Conservation (phyloP, 2,329 filamentous ascomycete species). For the Chaetomiaceae sp. region DNA sequence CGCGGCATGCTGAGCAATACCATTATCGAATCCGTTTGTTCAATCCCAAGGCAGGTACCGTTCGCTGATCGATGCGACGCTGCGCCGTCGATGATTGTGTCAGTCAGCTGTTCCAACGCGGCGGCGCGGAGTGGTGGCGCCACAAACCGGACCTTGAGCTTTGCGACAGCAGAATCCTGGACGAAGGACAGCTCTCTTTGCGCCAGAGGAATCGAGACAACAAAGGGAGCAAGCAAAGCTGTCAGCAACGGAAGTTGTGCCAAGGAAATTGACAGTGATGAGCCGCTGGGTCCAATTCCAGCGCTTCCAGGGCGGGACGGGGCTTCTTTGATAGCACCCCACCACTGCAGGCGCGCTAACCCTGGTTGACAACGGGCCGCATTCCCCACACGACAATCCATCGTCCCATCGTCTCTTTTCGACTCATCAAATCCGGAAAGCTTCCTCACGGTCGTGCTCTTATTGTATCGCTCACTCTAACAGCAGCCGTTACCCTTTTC, state of each 20-base stretch:
- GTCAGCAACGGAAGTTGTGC: constrained; percentile 8
- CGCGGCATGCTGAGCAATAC: constrained; percentile 18
- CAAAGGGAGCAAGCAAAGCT: constrained; percentile 1
- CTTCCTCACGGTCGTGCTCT: too few species aligned
- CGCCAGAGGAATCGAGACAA: too few species aligned
- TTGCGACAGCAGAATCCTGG: too few species aligned
- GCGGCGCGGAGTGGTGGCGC: background rate
- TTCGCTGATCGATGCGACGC: background rate
- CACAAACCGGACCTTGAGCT: background rate
- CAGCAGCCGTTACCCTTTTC: too few species aligned
- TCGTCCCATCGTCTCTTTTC: too few species aligned
- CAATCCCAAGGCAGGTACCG: background rate
- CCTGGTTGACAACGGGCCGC: too few species aligned
- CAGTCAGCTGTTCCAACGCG: background rate
- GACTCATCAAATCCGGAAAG: too few species aligned
- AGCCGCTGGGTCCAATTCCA: constrained; percentile 14
- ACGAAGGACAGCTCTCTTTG: too few species aligned
- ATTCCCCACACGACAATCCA: too few species aligned
- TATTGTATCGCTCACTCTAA: too few species aligned
- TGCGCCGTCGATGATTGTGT: background rate
- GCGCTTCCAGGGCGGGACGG: constrained; percentile 5
- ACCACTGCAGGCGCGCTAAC: too few species aligned
- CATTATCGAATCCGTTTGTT: constrained; percentile 19
- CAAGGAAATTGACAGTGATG: constrained; percentile 18
- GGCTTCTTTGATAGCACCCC: constrained; percentile 5